phyloP scores from a whole-genome alignment of 139 green algal species.

The Zygnema circumcarinatum region DNA sequence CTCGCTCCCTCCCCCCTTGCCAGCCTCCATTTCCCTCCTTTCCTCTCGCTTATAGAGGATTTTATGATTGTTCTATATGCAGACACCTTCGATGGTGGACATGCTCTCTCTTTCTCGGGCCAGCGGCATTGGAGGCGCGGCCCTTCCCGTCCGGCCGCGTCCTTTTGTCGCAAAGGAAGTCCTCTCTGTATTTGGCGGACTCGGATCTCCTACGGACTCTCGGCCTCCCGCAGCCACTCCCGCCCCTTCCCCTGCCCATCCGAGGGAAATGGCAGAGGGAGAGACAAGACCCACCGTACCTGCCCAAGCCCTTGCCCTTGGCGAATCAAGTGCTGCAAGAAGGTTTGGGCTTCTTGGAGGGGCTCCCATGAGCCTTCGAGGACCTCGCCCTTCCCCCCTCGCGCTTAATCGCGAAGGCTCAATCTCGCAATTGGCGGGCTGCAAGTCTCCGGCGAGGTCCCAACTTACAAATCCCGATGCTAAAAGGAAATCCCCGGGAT shows the following conservation, averaged over 20 bases:
- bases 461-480: background rate
- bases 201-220: background rate
- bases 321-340: background rate
- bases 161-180: background rate
- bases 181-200: background rate
- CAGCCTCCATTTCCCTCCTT: background rate
- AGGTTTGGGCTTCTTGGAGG: background rate
- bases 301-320: no score
- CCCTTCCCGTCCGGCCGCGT: background rate
- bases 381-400: background rate
- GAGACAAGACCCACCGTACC: background rate
- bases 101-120: slow-evolving; percentile 13
- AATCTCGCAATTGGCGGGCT: background rate
- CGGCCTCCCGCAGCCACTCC: background rate
- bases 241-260: background rate
- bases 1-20: background rate
- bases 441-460: background rate
- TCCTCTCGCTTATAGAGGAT: background rate
- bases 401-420: background rate
- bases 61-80: background rate
- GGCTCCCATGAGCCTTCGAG: background rate
- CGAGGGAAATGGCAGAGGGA: background rate
- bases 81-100: slow-evolving; percentile 26
- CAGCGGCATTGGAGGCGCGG: background rate
- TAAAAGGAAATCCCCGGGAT: background rate